phyloP scores from a whole-genome alignment of 495 filamentous ascomycete genomes.

The Aspergillus funiculosus region DNA sequence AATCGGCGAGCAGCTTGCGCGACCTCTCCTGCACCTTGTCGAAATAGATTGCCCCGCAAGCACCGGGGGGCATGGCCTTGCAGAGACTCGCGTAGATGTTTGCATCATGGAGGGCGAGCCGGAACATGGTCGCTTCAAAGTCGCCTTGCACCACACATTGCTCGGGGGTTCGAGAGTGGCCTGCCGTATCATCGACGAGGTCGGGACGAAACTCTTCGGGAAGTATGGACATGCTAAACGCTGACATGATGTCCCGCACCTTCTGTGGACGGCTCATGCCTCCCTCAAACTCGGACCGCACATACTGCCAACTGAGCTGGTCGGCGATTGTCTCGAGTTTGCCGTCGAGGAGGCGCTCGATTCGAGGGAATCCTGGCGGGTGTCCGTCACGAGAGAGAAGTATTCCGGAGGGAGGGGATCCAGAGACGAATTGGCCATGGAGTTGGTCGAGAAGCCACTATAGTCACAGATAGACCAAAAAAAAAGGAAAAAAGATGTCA shows the following conservation, averaged over 20 bases:
- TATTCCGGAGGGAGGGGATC: constrained; percentile 24
- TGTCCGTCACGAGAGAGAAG: constrained; percentile 32
- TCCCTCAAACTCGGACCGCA: constrained; percentile 23
- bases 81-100: constrained; percentile 41
- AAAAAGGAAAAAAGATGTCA: neutral
- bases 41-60: constrained; percentile 45
- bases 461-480: neutral
- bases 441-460: constrained; percentile 47
- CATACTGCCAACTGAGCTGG: constrained; percentile 35
- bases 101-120: constrained; percentile 45
- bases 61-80: constrained; percentile 42
- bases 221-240: constrained; percentile 38
- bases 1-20: constrained; percentile 33
- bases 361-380: constrained; percentile 27
- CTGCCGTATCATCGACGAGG: constrained; percentile 24
- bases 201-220: constrained; percentile 45
- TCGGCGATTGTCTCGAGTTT: constrained; percentile 36
- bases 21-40: constrained; percentile 39
- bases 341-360: constrained; percentile 36
- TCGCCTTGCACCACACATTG: constrained; percentile 45
- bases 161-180: constrained; percentile 29
- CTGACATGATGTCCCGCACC: constrained; percentile 46
- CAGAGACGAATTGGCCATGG: constrained; percentile 29
- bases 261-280: constrained; percentile 38
- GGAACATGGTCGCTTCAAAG: constrained; percentile 47